These are phyloP conservation scores for Schrenkiella parvula DNA, from an alignment of 345 rosid species.

Conservation along the genomic window DNA sequence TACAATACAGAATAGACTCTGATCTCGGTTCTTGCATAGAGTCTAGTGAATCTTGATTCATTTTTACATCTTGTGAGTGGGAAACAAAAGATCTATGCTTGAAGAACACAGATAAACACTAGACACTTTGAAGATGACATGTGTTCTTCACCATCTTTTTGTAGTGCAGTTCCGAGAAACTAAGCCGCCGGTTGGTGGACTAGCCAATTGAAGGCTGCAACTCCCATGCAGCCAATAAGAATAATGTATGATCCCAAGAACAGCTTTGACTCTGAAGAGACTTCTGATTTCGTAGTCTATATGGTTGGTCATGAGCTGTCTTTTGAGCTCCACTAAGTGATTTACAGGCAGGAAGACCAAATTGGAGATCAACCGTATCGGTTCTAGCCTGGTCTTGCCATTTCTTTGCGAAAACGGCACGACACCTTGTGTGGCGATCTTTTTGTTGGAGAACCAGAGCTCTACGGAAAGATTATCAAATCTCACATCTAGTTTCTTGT, in stretches of 20 bases:
- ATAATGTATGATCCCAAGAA: slow-evolving; percentile 61
- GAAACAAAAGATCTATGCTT: not conserved
- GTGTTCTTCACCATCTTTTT: slow-evolving; percentile 44
- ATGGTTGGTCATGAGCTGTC: slow-evolving; percentile 61
- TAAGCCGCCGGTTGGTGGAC: slow-evolving; percentile 77
- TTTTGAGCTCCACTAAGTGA: slow-evolving; percentile 53
- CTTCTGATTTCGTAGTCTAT: slow-evolving; percentile 60
- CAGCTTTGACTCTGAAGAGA: slow-evolving; percentile 62
- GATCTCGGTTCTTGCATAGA: slow-evolving; percentile 12
- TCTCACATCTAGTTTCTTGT: slow-evolving; percentile 55
- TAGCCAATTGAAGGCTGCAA: slow-evolving; percentile 60
- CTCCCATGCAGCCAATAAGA: slow-evolving; percentile 73
- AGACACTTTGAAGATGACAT: not conserved
- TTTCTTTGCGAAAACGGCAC: slow-evolving; percentile 64
- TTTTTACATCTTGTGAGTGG: slow-evolving; percentile 5
- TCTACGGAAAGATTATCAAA: slow-evolving; percentile 54
- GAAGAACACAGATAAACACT: not conserved
- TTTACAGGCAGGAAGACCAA: slow-evolving; percentile 69
- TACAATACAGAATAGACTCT: slow-evolving; percentile 17
- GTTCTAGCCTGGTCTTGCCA: slow-evolving; percentile 46
- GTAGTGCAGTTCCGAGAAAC: slow-evolving; percentile 58
- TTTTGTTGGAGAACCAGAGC: slow-evolving; percentile 63
- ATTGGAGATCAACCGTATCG: slow-evolving; percentile 67
- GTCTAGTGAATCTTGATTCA: slow-evolving; percentile 17
- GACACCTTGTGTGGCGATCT: slow-evolving; percentile 51